These are phyloP conservation scores for Xylaria cubensis DNA, from an alignment of 495 filamentous ascomycete species.

Conservation along the genomic window DNA sequence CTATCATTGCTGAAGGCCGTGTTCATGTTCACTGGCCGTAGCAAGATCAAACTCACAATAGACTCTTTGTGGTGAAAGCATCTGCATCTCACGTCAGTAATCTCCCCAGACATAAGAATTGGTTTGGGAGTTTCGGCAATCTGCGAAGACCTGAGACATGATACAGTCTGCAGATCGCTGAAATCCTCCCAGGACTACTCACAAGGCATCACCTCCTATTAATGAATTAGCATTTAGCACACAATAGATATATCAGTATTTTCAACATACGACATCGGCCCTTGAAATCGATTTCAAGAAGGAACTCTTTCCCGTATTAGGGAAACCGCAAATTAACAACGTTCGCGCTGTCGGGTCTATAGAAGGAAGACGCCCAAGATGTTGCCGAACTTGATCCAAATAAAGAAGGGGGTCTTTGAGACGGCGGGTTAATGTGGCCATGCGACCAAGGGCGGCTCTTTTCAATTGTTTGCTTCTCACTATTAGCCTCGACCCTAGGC, in stretches of 20 bases:
- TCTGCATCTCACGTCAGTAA: slow-evolving; percentile 44
- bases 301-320: slow-evolving; percentile 96
- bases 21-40: background rate
- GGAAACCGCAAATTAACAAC: slow-evolving; percentile 93
- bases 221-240: slow-evolving; percentile 11
- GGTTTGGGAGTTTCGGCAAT: no score
- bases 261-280: slow-evolving; percentile 71
- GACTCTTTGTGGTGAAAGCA: slow-evolving; percentile 96
- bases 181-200: background rate
- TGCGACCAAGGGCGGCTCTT: slow-evolving; percentile 85
- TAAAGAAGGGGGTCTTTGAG: slow-evolving; percentile 94
- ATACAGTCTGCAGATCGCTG: background rate
- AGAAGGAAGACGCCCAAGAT: slow-evolving; percentile 94
- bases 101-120: background rate
- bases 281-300: slow-evolving; percentile 91
- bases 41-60: slow-evolving; percentile 60
- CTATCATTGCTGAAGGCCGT: background rate
- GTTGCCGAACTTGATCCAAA: slow-evolving; percentile 96
- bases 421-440: slow-evolving; percentile 94
- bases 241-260: background rate
- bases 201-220: slow-evolving; percentile 82
- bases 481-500: background rate
- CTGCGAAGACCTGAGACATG: background rate
- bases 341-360: slow-evolving; percentile 98
- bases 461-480: slow-evolving; percentile 81